Conservation (phyloP, 75 land plant species). For the Cunninghamia lanceolata region DNA sequence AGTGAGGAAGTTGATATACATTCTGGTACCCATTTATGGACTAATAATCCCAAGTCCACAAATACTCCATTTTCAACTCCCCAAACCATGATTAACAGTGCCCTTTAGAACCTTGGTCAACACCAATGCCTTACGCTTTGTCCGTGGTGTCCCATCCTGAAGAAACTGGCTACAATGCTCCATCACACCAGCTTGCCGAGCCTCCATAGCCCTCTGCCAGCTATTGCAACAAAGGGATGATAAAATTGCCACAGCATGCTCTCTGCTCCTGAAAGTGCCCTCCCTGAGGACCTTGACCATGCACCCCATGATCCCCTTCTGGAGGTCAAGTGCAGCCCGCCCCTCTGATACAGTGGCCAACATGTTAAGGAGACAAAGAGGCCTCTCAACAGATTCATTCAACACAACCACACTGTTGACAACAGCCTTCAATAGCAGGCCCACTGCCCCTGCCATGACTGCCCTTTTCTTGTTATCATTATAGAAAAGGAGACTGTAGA, state of each 20-base stretch:
- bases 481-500: slow-evolving; percentile 56
- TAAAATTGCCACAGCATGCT: slow-evolving; percentile 44
- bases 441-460: slow-evolving; percentile 63
- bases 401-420: slow-evolving; percentile 17
- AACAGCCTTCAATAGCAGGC: slow-evolving; percentile 29
- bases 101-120: slow-evolving; percentile 35
- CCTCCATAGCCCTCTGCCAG: slow-evolving; percentile 29
- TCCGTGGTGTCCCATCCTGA: slow-evolving; percentile 52
- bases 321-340: slow-evolving; percentile 38
- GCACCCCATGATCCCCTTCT: slow-evolving; percentile 27
- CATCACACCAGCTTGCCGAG: slow-evolving; percentile 35
- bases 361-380: slow-evolving; percentile 54
- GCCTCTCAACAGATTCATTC: slow-evolving; percentile 47
- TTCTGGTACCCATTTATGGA: not conserved
- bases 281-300: slow-evolving; percentile 40
- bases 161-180: slow-evolving; percentile 42
- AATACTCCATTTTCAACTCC: not conserved
- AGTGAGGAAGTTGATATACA: not conserved
- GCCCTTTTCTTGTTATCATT: slow-evolving; percentile 60
- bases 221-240: slow-evolving; percentile 37
- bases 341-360: slow-evolving; percentile 56
- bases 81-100: not conserved
- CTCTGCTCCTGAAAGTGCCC: slow-evolving; percentile 45
- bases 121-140: slow-evolving; percentile 46
- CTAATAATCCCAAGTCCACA: not conserved